Evolutionary conservation across 2,329 filamentous ascomycete species (phyloP).

Genomic region (Neurospora sp.): DNA sequence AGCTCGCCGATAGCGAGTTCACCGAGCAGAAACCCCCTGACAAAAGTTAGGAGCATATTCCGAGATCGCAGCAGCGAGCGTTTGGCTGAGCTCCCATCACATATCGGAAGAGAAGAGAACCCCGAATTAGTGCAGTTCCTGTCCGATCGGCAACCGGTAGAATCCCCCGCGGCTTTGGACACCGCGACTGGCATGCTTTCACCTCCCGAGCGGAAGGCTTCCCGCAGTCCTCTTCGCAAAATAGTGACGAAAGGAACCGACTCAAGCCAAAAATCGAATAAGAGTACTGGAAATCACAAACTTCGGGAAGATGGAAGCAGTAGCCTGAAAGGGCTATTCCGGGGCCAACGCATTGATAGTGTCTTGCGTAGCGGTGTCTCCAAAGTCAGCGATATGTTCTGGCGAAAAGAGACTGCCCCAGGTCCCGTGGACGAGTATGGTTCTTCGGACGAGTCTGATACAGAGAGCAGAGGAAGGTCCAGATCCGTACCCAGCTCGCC

Average conservation of each 20-base stretch:
- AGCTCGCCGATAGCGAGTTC: constrained; percentile 30
- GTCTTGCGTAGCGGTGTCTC: constrained; percentile 53
- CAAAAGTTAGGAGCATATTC: constrained; percentile 45
- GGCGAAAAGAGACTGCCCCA: constrained; percentile 37
- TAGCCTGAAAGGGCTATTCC: constrained; percentile 65
- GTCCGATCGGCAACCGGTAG: constrained; percentile 21
- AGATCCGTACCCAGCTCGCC: neutral
- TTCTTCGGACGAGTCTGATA: constrained; percentile 40
- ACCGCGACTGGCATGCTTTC: constrained; percentile 17
- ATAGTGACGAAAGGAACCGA: constrained; percentile 27
- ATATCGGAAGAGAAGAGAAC: constrained; percentile 25
- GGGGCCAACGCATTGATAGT: constrained; percentile 63
- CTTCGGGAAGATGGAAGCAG: constrained; percentile 36
- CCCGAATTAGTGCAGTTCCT: constrained; percentile 11
- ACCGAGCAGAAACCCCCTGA: constrained; percentile 49
- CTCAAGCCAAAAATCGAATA: constrained; percentile 38
- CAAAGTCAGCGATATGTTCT: constrained; percentile 46
- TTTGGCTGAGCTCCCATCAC: constrained; percentile 21
- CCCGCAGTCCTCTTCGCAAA: constrained; percentile 30
- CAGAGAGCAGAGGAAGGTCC: constrained; percentile 30
- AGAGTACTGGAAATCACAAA: constrained; percentile 39
- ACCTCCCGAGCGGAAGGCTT: constrained; percentile 20
- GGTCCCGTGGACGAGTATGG: constrained; percentile 22
- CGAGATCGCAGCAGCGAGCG: constrained; percentile 42
- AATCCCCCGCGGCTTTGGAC: constrained; percentile 18